Evolutionary conservation across 2,329 filamentous ascomycete genomes (phyloP), one percentile per base, ranked within the genome.

Genomic region (Ophiocordyceps australis): DNA sequence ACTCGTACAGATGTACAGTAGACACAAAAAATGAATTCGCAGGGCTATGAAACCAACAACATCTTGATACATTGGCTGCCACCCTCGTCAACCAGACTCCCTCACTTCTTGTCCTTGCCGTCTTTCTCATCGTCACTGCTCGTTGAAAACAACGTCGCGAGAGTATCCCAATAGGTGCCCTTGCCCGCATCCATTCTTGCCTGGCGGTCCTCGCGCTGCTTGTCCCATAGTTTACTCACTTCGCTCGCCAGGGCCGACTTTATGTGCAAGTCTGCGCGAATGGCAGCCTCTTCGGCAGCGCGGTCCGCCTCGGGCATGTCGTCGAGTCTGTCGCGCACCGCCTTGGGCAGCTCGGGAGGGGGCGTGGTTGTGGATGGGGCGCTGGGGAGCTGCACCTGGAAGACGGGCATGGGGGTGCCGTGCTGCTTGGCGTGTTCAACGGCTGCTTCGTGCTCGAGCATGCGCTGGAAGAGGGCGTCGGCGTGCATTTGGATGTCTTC

Each of bases 401-500:
- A 73, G 13, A 56, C 52, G 0, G 77, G 74, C 23, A 59, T 44
- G 1, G 64, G 59, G n/a, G 48, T 50, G 16, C 69, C 70, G 35
- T 66, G 63, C 28, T 62, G 57, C 47, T 72, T 72, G 19, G 76
- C 78, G 39, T 71, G 63, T 35, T 77, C 69, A n/a, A 79, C 70
- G 34, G 64, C 66, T 13, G 59, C 60, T 50, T 98, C 86, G 45
- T 92, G 82, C 32, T 70, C 65, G 20, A 92, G 51, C 74, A 95
- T 82, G 38, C 77, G 71, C 41, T 86, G 78, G 50, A 83, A 98
- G 21, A 98, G 62, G 34, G 69, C 70, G 54, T 98, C 89, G 31
- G 86, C 86, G 48, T 94, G 85, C 74, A 95, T 81, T 52, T 95
- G 89, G 33, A 98, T 82, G 38, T 76, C 69, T 47, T 94, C 85